Conservation (phyloP, 2,329 filamentous ascomycete species). For the Arthrobotrys pseudoclavata region DNA sequence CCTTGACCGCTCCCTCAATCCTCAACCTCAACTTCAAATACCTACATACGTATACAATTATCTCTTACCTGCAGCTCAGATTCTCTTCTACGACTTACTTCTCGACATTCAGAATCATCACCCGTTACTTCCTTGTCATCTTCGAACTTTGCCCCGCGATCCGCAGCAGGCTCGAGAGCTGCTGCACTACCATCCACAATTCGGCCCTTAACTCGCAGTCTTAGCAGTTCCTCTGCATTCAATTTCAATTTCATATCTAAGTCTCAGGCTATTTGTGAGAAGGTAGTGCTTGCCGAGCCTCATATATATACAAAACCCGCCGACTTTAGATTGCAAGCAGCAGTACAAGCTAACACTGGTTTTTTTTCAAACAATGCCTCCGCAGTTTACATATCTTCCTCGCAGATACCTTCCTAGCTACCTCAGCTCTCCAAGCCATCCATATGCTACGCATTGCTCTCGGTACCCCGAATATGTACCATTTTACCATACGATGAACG, state of each 20-base stretch:
- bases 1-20: neutral
- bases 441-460: constrained; percentile 46
- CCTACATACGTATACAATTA: neutral
- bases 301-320: neutral
- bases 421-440: constrained; percentile 15
- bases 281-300: constrained; percentile 39
- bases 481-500: constrained; percentile 52
- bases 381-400: constrained; percentile 40
- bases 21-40: neutral
- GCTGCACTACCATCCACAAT: constrained; percentile 47
- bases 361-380: constrained; percentile 29
- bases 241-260: neutral
- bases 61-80: too few species aligned
- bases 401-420: constrained; percentile 16
- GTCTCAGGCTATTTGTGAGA: constrained; percentile 16
- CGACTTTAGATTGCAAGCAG: neutral
- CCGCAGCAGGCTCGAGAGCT: constrained; percentile 16
- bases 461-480: constrained; percentile 43
- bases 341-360: constrained; percentile 32
- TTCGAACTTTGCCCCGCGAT: neutral
- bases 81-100: neutral
- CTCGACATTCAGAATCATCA: neutral
- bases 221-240: constrained; percentile 45
- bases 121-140: neutral
- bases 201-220: constrained; percentile 32